phyloP scores from a whole-genome alignment of 108 stramenopile genomes.

The Skeletonema potamos region DNA sequence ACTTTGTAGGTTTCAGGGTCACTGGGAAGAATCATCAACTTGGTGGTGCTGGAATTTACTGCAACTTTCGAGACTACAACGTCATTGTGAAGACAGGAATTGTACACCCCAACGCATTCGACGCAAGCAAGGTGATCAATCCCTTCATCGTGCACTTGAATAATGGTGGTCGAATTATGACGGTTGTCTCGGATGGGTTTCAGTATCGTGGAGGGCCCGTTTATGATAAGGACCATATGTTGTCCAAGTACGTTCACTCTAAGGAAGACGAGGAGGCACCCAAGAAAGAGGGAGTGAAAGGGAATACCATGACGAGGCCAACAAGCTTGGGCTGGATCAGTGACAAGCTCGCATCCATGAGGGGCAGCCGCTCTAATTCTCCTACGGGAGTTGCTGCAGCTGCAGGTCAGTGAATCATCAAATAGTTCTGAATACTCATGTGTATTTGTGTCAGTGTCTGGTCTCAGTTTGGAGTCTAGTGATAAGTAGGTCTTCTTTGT shows the following conservation, averaged over 20 bases:
- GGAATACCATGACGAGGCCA: not conserved
- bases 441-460: no score
- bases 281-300: not conserved
- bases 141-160: not conserved
- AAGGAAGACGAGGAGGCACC: not conserved
- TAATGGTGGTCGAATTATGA: not conserved
- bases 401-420: not conserved
- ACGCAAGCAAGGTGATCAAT: not conserved
- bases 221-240: not conserved
- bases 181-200: not conserved
- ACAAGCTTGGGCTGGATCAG: not conserved
- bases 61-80: constrained; percentile 1
- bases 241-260: not conserved
- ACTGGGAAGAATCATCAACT: constrained; percentile 39
- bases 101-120: not conserved
- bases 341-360: not conserved
- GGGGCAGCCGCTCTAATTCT: no score
- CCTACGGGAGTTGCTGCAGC: no score
- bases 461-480: no score
- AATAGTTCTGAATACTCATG: not conserved
- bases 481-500: not conserved
- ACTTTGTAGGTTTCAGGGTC: constrained; percentile 55
- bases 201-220: not conserved
- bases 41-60: constrained; percentile 55
- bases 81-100: not conserved